phyloP scores from a whole-genome alignment of 1,284 basidiomycete genomes.

The Marasmius oreades region DNA sequence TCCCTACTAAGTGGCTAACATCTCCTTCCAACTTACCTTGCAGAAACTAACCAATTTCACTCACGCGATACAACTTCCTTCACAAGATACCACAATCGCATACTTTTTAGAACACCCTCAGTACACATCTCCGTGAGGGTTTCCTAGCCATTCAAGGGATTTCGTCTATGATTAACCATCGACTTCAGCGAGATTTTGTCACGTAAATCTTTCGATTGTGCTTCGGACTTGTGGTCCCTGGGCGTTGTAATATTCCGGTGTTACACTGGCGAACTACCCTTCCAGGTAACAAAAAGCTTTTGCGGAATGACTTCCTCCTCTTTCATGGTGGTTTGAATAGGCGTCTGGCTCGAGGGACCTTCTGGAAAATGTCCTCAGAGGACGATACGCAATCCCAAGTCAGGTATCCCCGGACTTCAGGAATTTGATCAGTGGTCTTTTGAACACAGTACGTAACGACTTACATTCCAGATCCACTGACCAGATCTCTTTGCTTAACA shows the following conservation, averaged over 20 bases:
- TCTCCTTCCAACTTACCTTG: not conserved
- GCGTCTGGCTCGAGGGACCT: conserved; percentile 2
- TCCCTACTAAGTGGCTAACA: not conserved
- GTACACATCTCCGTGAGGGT: conserved; percentile 35
- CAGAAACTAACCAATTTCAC: conserved; percentile 40
- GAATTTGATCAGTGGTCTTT: conserved; percentile 22
- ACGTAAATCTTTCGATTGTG: conserved; percentile 23
- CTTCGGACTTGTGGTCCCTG: conserved; percentile 38
- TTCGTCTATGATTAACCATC: not conserved
- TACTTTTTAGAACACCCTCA: conserved; percentile 14
- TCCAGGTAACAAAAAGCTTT: conserved; percentile 21
- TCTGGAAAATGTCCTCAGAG: conserved; percentile 17
- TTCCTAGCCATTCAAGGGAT: not conserved
- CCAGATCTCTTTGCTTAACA: conserved; percentile 12
- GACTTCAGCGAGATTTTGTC: conserved; percentile 29
- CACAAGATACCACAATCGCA: conserved; percentile 16
- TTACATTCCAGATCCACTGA: no score
- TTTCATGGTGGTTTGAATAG: not conserved
- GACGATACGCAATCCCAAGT: conserved; percentile 18
- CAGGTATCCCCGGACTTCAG: conserved; percentile 18
- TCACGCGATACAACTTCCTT: conserved; percentile 24
- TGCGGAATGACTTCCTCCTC: not conserved
- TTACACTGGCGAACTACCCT: conserved; percentile 24
- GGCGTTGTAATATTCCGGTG: conserved; percentile 33
- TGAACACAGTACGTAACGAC: conserved; percentile 30